phyloP scores from a whole-genome alignment of 768 basidiomycete species.

The Tremella yokohamensis region DNA sequence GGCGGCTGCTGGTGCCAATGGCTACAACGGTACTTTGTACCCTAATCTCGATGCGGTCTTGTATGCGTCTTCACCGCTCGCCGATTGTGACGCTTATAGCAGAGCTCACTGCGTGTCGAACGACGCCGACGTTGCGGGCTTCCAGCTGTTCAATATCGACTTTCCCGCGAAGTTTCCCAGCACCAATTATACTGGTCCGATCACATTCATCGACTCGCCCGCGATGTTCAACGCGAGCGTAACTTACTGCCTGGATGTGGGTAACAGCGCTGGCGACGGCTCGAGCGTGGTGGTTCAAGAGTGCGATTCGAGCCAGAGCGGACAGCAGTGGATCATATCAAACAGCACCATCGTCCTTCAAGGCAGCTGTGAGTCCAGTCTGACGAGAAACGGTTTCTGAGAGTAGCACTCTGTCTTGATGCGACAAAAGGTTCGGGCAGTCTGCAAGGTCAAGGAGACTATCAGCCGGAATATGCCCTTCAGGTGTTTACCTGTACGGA shows the following conservation, averaged over 20 bases:
- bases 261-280: background rate
- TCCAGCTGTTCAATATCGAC: background rate
- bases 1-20: background rate
- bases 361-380: background rate
- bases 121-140: background rate
- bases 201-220: background rate
- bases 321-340: background rate
- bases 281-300: background rate
- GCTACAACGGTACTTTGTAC: background rate
- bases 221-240: background rate
- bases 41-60: background rate
- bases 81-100: background rate
- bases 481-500: background rate
- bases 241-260: constrained; percentile 1
- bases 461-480: background rate
- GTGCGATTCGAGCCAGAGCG: constrained; percentile 4
- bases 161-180: background rate
- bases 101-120: constrained; percentile 2
- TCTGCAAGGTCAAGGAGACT: background rate
- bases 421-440: constrained; percentile 1
- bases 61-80: background rate
- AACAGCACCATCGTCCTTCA: background rate
- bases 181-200: background rate
- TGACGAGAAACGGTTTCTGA: background rate
- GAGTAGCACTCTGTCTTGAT: background rate